Percentiles rank a stretch among this genome's conserved stretches.
Conservation (phyloP, 2,329 filamentous ascomycete genomes). For the Cladosporium velox region DNA sequence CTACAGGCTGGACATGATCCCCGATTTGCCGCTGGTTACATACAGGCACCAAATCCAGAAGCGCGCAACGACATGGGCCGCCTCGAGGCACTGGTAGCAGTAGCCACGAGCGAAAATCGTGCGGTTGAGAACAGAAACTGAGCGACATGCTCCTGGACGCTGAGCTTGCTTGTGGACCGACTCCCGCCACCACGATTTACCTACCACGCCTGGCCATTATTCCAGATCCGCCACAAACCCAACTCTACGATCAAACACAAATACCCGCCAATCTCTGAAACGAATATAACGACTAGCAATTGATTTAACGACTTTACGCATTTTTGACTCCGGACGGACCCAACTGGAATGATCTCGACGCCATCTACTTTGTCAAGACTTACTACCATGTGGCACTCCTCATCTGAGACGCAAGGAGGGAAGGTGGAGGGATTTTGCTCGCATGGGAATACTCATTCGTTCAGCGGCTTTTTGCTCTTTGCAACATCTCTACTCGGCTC, state of each 20-base stretch:
- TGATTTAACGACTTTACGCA: constrained; percentile 12
- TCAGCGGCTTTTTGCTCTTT: constrained; percentile 13
- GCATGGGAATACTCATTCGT: not conserved
- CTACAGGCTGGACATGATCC: constrained; percentile 39
- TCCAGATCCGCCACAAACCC: not conserved
- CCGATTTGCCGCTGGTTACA: constrained; percentile 32
- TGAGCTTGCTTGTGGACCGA: not conserved
- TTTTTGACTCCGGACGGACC: not conserved
- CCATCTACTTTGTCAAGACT: not conserved
- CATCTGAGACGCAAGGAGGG: constrained; percentile 1
- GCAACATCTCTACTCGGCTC: constrained; percentile 1
- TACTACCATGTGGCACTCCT: not conserved
- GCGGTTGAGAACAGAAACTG: constrained; percentile 29
- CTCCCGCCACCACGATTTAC: not conserved
- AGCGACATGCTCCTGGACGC: not conserved
- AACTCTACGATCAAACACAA: not conserved
- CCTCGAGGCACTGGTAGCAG: constrained; percentile 65
- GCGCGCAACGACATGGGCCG: constrained; percentile 55
- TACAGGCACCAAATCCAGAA: constrained; percentile 36
- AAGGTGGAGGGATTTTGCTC: not conserved
- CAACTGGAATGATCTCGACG: not conserved
- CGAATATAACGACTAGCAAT: constrained; percentile 7
- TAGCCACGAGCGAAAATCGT: constrained; percentile 60
- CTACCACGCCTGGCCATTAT: not conserved
- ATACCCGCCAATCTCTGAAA: not conserved